Base-by-base conservation (phyloP, 148 eudicot genomes). In the Vaccinium macrocarpon region DNA sequence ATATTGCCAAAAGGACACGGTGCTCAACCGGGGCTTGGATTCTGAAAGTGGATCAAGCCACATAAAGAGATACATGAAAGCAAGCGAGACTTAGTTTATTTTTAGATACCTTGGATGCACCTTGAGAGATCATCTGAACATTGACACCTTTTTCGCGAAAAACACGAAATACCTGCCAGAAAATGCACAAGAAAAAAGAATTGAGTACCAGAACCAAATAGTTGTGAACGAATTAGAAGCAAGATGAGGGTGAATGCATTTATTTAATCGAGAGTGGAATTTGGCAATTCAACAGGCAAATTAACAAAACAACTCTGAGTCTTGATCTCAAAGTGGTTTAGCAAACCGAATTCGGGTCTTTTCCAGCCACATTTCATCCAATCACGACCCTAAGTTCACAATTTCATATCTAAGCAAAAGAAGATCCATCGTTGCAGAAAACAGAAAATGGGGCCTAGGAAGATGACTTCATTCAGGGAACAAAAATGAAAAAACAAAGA, bases 121-220 rank as follows among this genome's bases (percentile, higher is more conserved):
- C 98, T 87, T 95, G 99, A 49, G 98, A 97, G 83, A 97, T 97
- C 99, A 97, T 97, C 89, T 97, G 98, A 79, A 95, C 99, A 87
- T 95, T 97, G 32, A 93, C 95, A 51, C 91, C 93, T 82, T 90
- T 92, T 11, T 84, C 76, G 50, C 86, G 96, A 82, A 97, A 92
- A 85, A 93, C 98, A 84, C 84, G 87, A 83, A 97, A 97, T 48
- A 89, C 98, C 99, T 97, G 89, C 86, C 81, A 83, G 21, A 76
- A 79, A 83, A 83, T 18, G 68, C 53, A n/a, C 38, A 57, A 80
- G 29, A 8, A 15, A 32, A 66, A 52, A 84, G 56, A 66, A 70
- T 57, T 4, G n/a, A 76, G 57, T 74, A 84, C 27, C 52, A 52
- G 38, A 19, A 21, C 49, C 27, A 76, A 21, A 64, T 46, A 19